Percentiles rank a stretch among this genome's conserved stretches.
Evolutionary conservation across 306 rosid genomes (phyloP).

Genomic region (Acacia melanoxylon): DNA sequence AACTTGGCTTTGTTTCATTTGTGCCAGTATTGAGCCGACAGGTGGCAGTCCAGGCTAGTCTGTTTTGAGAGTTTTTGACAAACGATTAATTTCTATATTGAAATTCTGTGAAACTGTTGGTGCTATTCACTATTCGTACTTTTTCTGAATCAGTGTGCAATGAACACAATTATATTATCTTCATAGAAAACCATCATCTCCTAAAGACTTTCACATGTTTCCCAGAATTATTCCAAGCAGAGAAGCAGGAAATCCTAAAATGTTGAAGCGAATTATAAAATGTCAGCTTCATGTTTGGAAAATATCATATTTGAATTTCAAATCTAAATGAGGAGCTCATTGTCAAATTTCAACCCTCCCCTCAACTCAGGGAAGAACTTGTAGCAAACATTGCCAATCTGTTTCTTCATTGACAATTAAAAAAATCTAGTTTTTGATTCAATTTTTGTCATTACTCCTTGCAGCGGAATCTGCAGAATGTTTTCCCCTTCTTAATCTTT

Average conservation of each 20-base stretch:
- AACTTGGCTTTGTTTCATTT: background rate
- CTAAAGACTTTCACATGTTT: background rate
- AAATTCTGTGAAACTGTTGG: background rate
- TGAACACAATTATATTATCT: background rate
- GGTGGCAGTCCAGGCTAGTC: background rate
- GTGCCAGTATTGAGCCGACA: background rate
- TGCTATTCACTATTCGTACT: background rate
- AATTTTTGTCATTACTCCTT: background rate
- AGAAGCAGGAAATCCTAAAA: background rate
- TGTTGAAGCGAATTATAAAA: background rate
- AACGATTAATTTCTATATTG: no score
- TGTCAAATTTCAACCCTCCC: background rate
- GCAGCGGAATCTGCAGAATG: background rate
- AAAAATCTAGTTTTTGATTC: background rate
- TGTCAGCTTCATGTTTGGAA: background rate
- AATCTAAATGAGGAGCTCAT: background rate
- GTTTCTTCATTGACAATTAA: no score
- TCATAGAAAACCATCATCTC: background rate
- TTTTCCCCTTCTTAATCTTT: background rate
- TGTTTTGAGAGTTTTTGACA: background rate
- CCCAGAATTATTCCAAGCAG: background rate
- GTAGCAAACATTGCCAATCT: background rate
- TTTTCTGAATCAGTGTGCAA: background rate
- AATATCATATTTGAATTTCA: background rate
- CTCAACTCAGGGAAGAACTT: background rate